These are phyloP conservation scores for Ophiocytium majus DNA, from an alignment of 352 stramenopile genomes.

Conservation along the genomic window DNA sequence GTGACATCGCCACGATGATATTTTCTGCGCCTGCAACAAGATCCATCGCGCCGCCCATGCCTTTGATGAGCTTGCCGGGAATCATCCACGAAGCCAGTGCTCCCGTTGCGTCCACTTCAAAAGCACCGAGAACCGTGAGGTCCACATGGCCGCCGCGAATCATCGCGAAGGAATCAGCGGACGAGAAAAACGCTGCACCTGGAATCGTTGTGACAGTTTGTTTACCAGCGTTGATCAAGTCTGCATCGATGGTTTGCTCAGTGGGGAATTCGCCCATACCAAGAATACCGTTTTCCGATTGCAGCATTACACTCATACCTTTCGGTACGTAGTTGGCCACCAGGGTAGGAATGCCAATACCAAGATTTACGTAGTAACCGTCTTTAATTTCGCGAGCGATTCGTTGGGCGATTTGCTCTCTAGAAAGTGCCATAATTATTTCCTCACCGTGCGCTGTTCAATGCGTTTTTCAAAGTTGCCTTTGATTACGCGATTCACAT, in stretches of 20 bases:
- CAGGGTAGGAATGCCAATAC: slow-evolving; percentile 90
- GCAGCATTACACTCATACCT: slow-evolving; percentile 86
- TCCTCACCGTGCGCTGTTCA: slow-evolving; percentile 77
- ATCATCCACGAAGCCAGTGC: slow-evolving; percentile 94
- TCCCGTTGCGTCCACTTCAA: slow-evolving; percentile 86
- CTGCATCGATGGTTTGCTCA: slow-evolving; percentile 77
- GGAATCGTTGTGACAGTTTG: slow-evolving; percentile 88
- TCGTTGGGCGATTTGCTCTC: slow-evolving; percentile 87
- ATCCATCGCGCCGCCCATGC: slow-evolving; percentile 96
- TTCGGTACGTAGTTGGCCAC: slow-evolving; percentile 89
- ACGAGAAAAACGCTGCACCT: slow-evolving; percentile 87
- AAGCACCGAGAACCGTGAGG: slow-evolving; percentile 89
- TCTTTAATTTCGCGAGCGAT: slow-evolving; percentile 79
- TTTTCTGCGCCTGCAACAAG: slow-evolving; percentile 83
- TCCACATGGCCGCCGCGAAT: slow-evolving; percentile 90
- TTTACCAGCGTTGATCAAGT: slow-evolving; percentile 96
- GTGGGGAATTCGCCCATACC: slow-evolving; percentile 72
- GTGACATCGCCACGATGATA: slow-evolving; percentile 95
- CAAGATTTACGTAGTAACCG: slow-evolving; percentile 96
- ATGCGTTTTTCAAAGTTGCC: slow-evolving; percentile 87
- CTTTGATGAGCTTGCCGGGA: slow-evolving; percentile 91
- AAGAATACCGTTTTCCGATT: slow-evolving; percentile 92
- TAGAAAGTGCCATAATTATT: slow-evolving; percentile 61
- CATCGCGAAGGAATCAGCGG: slow-evolving; percentile 91
- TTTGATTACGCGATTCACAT: slow-evolving; percentile 90